phyloP scores from a whole-genome alignment of 306 rosid genomes.

The Quercus aquifolioides region DNA sequence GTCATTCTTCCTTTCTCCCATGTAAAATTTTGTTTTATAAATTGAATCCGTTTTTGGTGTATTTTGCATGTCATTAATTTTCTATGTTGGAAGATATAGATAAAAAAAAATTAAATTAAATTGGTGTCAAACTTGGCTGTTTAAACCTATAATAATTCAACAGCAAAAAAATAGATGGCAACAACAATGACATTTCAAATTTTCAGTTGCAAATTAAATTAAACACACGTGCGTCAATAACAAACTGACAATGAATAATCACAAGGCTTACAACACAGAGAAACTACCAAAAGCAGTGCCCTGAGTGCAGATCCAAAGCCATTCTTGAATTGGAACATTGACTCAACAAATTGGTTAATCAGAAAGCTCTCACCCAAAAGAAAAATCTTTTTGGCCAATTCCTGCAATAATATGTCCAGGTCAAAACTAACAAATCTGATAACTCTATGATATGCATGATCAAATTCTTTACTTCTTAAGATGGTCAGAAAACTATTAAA shows the following conservation, averaged over 20 bases:
- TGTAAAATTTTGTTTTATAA: not conserved
- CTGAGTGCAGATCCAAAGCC: conserved; percentile 95
- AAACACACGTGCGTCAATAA: conserved; percentile 8
- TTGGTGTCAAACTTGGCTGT: not conserved
- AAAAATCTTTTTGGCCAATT: conserved; percentile 79
- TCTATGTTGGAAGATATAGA: not conserved
- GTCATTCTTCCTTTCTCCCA: not conserved
- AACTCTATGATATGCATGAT: no score
- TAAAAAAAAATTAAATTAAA: not conserved
- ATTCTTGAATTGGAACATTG: conserved; percentile 80
- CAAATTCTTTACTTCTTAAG: no score
- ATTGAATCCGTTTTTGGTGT: not conserved
- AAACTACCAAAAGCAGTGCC: conserved; percentile 87
- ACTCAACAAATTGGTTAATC: conserved; percentile 25
- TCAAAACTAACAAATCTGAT: no score
- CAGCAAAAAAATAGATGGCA: not conserved
- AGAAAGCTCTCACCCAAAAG: conserved; percentile 80
- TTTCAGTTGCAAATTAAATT: not conserved
- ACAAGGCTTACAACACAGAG: conserved; percentile 23
- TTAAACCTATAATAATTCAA: not conserved
- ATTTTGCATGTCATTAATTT: not conserved
- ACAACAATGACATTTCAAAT: not conserved
- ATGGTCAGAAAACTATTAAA: no score
- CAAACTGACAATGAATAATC: conserved; percentile 15
- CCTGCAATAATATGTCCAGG: conserved; percentile 45